Conservation (phyloP, 345 rosid species). For the Cardamine occulta region DNA sequence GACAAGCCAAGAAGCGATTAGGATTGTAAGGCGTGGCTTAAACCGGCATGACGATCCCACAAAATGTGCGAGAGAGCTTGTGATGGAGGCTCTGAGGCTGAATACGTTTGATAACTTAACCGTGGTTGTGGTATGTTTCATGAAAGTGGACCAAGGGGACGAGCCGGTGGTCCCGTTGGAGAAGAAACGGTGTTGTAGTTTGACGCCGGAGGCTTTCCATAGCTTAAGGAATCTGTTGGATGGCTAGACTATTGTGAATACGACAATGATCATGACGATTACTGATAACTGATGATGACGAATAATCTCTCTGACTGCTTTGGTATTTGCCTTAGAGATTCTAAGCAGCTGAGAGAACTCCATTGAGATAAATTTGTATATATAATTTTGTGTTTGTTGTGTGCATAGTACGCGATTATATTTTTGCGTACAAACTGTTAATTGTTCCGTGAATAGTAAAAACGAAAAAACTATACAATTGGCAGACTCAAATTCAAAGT, state of each 20-base stretch:
- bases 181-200: conserved; percentile 62
- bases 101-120: conserved; percentile 80
- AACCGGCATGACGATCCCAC: conserved; percentile 70
- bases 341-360: background rate
- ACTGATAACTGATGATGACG: conserved; percentile 18
- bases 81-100: conserved; percentile 67
- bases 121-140: conserved; percentile 70
- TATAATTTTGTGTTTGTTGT: background rate
- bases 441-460: background rate
- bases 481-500: background rate
- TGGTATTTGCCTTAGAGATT: background rate
- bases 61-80: conserved; percentile 77
- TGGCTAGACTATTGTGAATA: conserved; percentile 14
- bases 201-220: conserved; percentile 69
- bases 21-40: conserved; percentile 62
- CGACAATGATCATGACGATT: background rate
- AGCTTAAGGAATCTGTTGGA: conserved; percentile 66
- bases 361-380: background rate
- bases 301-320: conserved; percentile 19
- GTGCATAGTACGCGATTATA: background rate
- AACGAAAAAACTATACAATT: background rate
- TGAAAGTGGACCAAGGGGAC: conserved; percentile 51
- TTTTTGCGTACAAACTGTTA: conserved; percentile 24
- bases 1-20: conserved; percentile 87
- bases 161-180: conserved; percentile 36